Evolutionary conservation across 176 grass and related monocot species (phyloP), one percentile per base, ranked within the genome.

Genomic region (Musa acuminata): DNA sequence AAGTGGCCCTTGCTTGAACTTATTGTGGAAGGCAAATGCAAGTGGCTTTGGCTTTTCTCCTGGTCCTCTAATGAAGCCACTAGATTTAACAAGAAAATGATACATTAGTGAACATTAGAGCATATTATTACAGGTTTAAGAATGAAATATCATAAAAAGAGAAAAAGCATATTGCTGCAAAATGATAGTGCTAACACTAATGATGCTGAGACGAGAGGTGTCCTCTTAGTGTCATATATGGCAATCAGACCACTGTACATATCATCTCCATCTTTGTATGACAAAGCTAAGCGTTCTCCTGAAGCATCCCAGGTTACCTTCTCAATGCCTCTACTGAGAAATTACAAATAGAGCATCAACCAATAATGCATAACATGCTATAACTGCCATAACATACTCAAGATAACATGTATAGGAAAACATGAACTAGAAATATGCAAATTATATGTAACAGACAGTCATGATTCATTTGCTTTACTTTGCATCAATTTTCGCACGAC

Each of bases 21-120:
- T 96, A 74, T 83, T 97, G 77, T 97, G 90, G 64, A 97, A 97
- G 71, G 87, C 84, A 78, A 97, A 93, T 26, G 84, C 87, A 60
- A 98, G 86, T 57, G 94, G 88, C 23, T 91, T 91, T 59, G 80
- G 81, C 66, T 84, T 85, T 74, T 98, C 86, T 85, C 94, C 90
- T 72, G 88, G 88, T 35, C 94, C 94, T 91, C 90, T 91, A 71
- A 98, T 93, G 87, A 98, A 98, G 11, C 94, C 94, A 75, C 94
- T 98, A 68, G 26, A 93, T 52, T 14, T 27, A 63, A 64, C 68
- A 87, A 78, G 27, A 20, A 67, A 65, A 65, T 53, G 55, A 64
- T 55, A 71, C 27, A 74, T 35, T 73, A 78, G 58, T 51, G 16
- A 63, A 73, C 13, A 43, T 27, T 23, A 62, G 8, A 69, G 52